Evolutionary conservation across 768 basidiomycete species (phyloP), one percentile per base, ranked within the genome.

Genomic region (Leccinum subgranulosum): DNA sequence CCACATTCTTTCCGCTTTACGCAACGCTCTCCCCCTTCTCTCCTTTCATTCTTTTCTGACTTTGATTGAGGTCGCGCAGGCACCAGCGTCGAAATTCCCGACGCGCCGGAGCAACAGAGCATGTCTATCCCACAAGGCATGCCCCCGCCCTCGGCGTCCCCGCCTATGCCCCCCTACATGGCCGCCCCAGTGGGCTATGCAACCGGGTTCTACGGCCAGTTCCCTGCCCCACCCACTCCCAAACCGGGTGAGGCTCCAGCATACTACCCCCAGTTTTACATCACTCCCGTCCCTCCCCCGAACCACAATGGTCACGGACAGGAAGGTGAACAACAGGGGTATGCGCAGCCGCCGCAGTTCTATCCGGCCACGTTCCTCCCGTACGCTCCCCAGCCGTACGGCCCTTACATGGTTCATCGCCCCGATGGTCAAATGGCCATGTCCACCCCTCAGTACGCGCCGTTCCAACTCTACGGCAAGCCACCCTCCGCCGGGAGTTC

Each of bases 11-110:
- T 60, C 54, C 59, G 23, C 60, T 60, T 56, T 55, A 58, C 55
- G 50, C 61, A 61, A 65, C 67, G 27, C 43, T 41, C 27, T 57
- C 8, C 23, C 25, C 53, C 27, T 27, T 34, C 33, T 12, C 36
- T 50, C 51, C 25, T 50, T 53, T 43, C 59, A 57, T 59, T 69
- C 65, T 56, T 72, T 70, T 76, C 77, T 77, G 74, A 78, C 79
- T 74, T 70, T 75, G 64, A 65, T 77, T 75, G 74, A 81, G 81
- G 74, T 82, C 83, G 77, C 78, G 79, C 81, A 81, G 80, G 79
- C 76, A 80, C 67, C 78, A 80, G 61, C 74, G 74, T 77, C 71
- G 82, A 83, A 61, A 58, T 64, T 59, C 63, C 64, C 68, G 79
- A 80, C 75, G 70, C 64, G 66, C 76, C 78, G 52, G 73, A 75